Percentiles rank a stretch among this genome's conserved stretches.
These are phyloP conservation scores for Talaromyces trachyspermus DNA, from an alignment of 495 filamentous ascomycete species.

Conservation along the genomic window DNA sequence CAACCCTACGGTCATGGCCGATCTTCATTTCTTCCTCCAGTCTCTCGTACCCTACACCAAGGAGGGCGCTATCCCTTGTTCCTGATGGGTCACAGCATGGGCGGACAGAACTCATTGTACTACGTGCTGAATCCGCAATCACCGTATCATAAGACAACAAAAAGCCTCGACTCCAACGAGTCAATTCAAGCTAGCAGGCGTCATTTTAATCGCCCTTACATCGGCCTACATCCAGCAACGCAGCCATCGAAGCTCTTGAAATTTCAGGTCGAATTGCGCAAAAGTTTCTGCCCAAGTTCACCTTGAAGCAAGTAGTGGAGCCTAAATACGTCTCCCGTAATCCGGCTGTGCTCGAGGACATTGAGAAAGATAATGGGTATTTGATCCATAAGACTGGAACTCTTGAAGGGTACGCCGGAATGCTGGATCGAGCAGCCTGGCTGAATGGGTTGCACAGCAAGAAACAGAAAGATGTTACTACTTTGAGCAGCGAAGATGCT, in stretches of 20 bases:
- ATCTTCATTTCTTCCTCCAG: constrained; percentile 65
- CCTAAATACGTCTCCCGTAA: constrained; percentile 55
- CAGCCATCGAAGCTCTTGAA: constrained; percentile 53
- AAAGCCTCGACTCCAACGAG: constrained; percentile 17
- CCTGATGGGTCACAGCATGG: constrained; percentile 83
- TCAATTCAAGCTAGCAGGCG: constrained; percentile 51
- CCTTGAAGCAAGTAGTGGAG: constrained; percentile 52
- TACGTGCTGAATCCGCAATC: constrained; percentile 28
- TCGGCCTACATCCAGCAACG: constrained; percentile 56
- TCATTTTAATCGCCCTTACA: constrained; percentile 63
- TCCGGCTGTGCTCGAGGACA: constrained; percentile 43
- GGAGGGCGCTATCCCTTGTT: constrained; percentile 53
- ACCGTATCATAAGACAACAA: constrained; percentile 18
- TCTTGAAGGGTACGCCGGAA: constrained; percentile 60
- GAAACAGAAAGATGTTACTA: too few species aligned
- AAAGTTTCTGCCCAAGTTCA: constrained; percentile 52
- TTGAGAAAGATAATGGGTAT: constrained; percentile 44
- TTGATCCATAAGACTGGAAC: constrained; percentile 76
- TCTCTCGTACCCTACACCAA: constrained; percentile 25
- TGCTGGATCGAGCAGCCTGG: constrained; percentile 57
- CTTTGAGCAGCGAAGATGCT: background rate
- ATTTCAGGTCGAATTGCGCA: constrained; percentile 55
- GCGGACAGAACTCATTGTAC: constrained; percentile 62
- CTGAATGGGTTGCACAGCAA: constrained; percentile 19
- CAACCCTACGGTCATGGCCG: constrained; percentile 63